Conservation (phyloP, 371 early-diverging fungal genomes). For the Fennellomyces sp. region DNA sequence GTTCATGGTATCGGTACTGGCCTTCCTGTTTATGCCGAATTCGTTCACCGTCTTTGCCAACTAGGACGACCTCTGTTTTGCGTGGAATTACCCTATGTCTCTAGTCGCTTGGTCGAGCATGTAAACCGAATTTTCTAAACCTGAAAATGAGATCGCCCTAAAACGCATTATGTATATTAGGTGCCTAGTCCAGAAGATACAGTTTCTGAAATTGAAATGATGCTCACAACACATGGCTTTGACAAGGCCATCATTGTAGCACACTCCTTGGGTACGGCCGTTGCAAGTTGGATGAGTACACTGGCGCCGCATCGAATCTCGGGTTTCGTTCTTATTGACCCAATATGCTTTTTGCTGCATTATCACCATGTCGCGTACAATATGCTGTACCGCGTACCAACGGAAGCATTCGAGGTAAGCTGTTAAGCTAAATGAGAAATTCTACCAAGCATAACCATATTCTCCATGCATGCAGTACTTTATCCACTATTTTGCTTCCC, state of each 20-base stretch:
- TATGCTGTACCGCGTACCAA: conserved; percentile 66
- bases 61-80: conserved; percentile 61
- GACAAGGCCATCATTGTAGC: conserved; percentile 62
- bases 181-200: conserved; percentile 58
- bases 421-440: not conserved
- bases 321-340: conserved; percentile 65
- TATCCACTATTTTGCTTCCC: conserved; percentile 60
- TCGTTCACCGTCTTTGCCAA: conserved; percentile 42
- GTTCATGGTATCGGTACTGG: conserved; percentile 74
- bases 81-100: conserved; percentile 71
- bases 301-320: conserved; percentile 48
- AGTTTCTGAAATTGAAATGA: conserved; percentile 52
- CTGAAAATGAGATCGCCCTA: not conserved
- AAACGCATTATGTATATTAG: not conserved
- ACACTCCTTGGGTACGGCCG: conserved; percentile 70
- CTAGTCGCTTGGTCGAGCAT: conserved; percentile 62
- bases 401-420: conserved; percentile 48
- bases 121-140: conserved; percentile 12
- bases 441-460: not conserved
- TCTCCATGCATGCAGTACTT: conserved; percentile 31
- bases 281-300: conserved; percentile 47
- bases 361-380: conserved; percentile 67
- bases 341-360: conserved; percentile 69
- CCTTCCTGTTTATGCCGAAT: conserved; percentile 54
- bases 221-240: conserved; percentile 53